Percentiles rank a stretch among this genome's conserved stretches.
Evolutionary conservation across 306 rosid species (phyloP).

Genomic region (Benincasa hispida): DNA sequence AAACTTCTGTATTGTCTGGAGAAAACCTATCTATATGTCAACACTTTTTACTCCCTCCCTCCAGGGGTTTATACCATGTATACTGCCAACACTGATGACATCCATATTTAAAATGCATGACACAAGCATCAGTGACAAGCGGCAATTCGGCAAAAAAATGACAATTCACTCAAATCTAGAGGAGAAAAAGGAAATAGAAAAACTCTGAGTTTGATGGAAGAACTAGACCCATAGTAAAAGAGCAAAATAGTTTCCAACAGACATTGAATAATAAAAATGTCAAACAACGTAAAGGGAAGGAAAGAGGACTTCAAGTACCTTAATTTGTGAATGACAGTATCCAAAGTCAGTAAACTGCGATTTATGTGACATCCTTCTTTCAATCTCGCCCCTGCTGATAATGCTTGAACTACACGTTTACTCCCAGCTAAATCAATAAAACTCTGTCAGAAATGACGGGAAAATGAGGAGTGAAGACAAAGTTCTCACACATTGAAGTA

Average conservation of each 20-base stretch:
- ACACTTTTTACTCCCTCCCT: no score
- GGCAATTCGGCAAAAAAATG: background rate
- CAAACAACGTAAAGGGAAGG: background rate
- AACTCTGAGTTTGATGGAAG: background rate
- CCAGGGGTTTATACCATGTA: no score
- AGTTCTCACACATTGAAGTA: background rate
- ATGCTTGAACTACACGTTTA: slow-evolving; percentile 92
- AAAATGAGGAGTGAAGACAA: background rate
- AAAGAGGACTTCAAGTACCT: no score
- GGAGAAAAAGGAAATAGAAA: no score
- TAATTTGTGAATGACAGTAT: no score
- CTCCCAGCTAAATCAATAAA: slow-evolving; percentile 97
- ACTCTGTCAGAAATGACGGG: slow-evolving; percentile 47
- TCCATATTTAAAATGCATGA: background rate
- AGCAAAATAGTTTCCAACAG: background rate
- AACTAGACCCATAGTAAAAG: background rate
- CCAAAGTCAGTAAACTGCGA: no score
- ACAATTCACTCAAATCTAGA: no score
- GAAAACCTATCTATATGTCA: no score
- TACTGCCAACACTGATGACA: no score
- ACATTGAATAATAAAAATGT: background rate
- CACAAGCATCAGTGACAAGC: background rate
- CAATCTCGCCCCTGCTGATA: no score
- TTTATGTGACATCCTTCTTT: no score
- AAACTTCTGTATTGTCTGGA: no score